Evolutionary conservation across 306 rosid genomes (phyloP).

Genomic region (Prunus mira): DNA sequence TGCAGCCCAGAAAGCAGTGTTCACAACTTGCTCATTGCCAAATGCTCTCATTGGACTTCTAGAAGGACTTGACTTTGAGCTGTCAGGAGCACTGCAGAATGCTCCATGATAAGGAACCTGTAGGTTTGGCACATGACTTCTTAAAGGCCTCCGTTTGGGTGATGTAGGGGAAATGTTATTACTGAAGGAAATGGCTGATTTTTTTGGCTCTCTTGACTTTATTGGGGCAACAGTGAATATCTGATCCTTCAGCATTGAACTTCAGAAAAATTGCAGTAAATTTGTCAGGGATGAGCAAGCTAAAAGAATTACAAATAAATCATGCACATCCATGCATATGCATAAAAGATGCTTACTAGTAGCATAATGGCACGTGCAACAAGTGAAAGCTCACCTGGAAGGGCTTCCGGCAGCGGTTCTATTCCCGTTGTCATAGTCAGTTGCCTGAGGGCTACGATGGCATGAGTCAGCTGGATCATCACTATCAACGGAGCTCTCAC

Average conservation of each 20-base stretch:
- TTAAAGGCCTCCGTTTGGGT: slow-evolving; percentile 75
- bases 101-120: slow-evolving; percentile 83
- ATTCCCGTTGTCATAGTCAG: slow-evolving; percentile 66
- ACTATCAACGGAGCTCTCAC: slow-evolving; percentile 73
- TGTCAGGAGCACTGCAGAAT: slow-evolving; percentile 85
- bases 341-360: slow-evolving; percentile 21
- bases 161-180: slow-evolving; percentile 53
- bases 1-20: slow-evolving; percentile 53
- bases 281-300: slow-evolving; percentile 37
- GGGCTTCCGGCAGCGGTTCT: slow-evolving; percentile 70
- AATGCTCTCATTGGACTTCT: slow-evolving; percentile 64
- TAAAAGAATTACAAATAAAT: slow-evolving; percentile 25
- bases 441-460: slow-evolving; percentile 68
- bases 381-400: slow-evolving; percentile 61
- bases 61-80: slow-evolving; percentile 75
- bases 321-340: slow-evolving; percentile 13
- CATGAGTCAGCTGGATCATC: slow-evolving; percentile 73
- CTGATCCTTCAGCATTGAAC: slow-evolving; percentile 72
- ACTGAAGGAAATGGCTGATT: slow-evolving; percentile 49
- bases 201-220: slow-evolving; percentile 55
- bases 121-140: slow-evolving; percentile 81
- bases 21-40: slow-evolving; percentile 52
- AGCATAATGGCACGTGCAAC: slow-evolving; percentile 7
- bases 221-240: slow-evolving; percentile 41
- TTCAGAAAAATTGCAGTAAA: slow-evolving; percentile 33